A percentile compares a stretch with the other conserved stretches of the same genome.
Evolutionary conservation across 164 flowering plant genomes (phyloP).

Genomic region (Pachysandra terminalis): DNA sequence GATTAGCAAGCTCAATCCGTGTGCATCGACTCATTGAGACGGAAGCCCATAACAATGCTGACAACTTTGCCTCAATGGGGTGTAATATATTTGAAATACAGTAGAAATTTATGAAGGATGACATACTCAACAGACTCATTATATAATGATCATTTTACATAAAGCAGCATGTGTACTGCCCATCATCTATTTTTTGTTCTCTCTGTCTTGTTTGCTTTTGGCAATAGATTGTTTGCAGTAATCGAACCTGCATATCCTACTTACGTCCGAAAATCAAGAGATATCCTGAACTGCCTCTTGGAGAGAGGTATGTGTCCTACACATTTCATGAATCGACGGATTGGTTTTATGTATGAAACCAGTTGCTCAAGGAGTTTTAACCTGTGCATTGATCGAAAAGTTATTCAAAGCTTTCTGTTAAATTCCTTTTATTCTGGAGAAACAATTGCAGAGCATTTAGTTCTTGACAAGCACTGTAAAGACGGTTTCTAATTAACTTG

Average conservation of each 20-base stretch:
- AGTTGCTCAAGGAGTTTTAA: too few species aligned
- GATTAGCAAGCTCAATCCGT: neutral
- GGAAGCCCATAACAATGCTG: constrained; percentile 2
- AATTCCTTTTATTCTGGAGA: too few species aligned
- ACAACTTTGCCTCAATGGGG: constrained; percentile 1
- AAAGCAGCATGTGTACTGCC: neutral
- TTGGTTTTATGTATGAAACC: too few species aligned
- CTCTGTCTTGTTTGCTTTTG: neutral
- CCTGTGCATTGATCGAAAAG: too few species aligned
- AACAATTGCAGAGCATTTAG: too few species aligned
- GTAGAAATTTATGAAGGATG: constrained; percentile 5
- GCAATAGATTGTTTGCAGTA: neutral
- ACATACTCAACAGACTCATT: neutral
- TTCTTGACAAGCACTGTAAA: too few species aligned
- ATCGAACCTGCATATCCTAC: neutral
- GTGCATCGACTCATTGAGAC: constrained; percentile 1
- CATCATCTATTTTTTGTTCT: neutral
- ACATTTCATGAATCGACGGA: too few species aligned
- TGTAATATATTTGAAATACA: constrained; percentile 5
- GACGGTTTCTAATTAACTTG: too few species aligned
- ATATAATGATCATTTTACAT: neutral
- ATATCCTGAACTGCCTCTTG: neutral
- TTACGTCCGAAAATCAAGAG: neutral
- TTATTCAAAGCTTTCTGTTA: too few species aligned
- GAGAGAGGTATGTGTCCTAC: too few species aligned